Evolutionary conservation across 352 stramenopile genomes (phyloP).

Genomic region (Phytophthora multivora): DNA sequence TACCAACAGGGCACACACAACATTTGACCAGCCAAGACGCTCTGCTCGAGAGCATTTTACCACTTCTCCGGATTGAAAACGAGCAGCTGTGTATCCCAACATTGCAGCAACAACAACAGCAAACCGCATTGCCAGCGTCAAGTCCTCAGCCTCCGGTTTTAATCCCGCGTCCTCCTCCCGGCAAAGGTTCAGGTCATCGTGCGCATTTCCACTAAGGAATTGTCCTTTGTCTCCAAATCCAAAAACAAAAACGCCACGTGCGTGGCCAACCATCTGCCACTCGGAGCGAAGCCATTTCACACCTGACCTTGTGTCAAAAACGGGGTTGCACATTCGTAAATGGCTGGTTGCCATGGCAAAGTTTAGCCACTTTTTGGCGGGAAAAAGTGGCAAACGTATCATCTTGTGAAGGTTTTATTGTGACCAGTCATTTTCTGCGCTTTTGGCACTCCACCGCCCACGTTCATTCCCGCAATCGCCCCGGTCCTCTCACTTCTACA

Average conservation of each 20-base stretch:
- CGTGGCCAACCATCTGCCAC: neutral
- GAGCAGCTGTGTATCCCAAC: slow-evolving; percentile 9
- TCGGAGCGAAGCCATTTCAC: slow-evolving; percentile 35
- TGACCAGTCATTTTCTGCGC: slow-evolving; percentile 45
- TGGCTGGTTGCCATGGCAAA: slow-evolving; percentile 6
- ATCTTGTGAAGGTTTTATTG: slow-evolving; percentile 25
- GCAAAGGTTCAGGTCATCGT: neutral
- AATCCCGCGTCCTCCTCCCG: slow-evolving; percentile 9
- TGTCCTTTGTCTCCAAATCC: neutral
- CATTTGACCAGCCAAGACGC: slow-evolving; percentile 29
- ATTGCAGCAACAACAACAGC: slow-evolving; percentile 7
- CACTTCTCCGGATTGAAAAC: slow-evolving; percentile 28
- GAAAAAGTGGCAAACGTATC: slow-evolving; percentile 19
- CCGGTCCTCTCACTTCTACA: slow-evolving; percentile 8
- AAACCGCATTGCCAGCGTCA: neutral
- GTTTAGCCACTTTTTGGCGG: slow-evolving; percentile 30
- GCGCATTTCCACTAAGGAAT: slow-evolving; percentile 16
- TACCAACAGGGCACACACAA: slow-evolving; percentile 16
- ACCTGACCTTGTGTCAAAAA: slow-evolving; percentile 10
- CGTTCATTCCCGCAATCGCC: slow-evolving; percentile 33
- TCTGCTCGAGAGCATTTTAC: slow-evolving; percentile 26
- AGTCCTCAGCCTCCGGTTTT: neutral
- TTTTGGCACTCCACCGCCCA: neutral
- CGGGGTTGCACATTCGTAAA: slow-evolving; percentile 7
- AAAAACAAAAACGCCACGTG: slow-evolving; percentile 7